Percentiles rank a stretch among this genome's conserved stretches.
Conservation (phyloP, 768 basidiomycete species). For the Lactarius tabidus region DNA sequence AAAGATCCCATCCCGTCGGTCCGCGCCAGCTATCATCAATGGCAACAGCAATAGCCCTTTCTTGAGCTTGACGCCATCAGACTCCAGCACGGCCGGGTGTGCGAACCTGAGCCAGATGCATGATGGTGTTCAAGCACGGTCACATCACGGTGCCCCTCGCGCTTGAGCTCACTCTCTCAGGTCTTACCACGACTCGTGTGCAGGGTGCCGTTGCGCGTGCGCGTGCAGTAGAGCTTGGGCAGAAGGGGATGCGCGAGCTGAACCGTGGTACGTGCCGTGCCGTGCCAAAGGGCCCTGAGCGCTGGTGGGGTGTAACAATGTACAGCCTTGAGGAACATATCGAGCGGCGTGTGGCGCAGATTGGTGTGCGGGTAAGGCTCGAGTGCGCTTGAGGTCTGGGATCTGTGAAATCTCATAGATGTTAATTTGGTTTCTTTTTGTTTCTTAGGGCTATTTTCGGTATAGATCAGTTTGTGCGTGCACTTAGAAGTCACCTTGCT, state of each 20-base stretch:
- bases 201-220: slow-evolving; percentile 15
- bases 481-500: no score
- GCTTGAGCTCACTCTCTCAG: slow-evolving; percentile 56
- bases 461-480: no score
- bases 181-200: slow-evolving; percentile 40
- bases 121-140: slow-evolving; percentile 63
- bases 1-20: slow-evolving; percentile 33
- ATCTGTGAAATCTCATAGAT: no score
- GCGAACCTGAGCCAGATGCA: slow-evolving; percentile 47
- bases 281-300: no score
- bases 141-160: slow-evolving; percentile 72
- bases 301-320: no score
- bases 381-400: no score
- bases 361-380: no score
- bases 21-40: slow-evolving; percentile 32
- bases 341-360: no score
- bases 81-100: slow-evolving; percentile 11
- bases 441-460: no score
- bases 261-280: slow-evolving; percentile 59
- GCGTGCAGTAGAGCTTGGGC: slow-evolving; percentile 33
- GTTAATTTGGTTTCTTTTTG: no score
- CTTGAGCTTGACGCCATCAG: slow-evolving; percentile 14
- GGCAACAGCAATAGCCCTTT: slow-evolving; percentile 7
- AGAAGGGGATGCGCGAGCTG: slow-evolving; percentile 43
- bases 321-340: no score